Conservation (phyloP, 2,329 filamentous ascomycete species). For the Fusarium buxicola region DNA sequence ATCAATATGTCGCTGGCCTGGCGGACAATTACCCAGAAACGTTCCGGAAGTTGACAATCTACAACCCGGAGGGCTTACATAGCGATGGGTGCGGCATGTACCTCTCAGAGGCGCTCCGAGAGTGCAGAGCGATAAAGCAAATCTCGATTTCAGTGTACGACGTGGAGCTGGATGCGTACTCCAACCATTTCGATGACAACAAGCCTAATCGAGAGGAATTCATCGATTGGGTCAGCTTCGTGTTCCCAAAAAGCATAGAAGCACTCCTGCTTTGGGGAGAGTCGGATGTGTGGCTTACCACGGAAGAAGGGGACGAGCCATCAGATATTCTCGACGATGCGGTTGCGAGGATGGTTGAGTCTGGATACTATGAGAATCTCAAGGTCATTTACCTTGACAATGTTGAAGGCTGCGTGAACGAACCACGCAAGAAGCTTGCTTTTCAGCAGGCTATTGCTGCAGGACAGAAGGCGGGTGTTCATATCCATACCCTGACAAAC, state of each 20-base stretch:
- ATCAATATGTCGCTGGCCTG: neutral
- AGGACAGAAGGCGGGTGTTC: slow-evolving; percentile 14
- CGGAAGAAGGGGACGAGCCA: neutral
- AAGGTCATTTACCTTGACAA: slow-evolving; percentile 26
- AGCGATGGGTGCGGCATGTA: neutral
- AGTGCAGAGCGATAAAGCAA: neutral
- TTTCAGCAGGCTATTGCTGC: slow-evolving; percentile 18
- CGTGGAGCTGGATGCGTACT: neutral
- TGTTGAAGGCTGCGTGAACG: slow-evolving; percentile 1
- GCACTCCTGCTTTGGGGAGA: slow-evolving; percentile 18
- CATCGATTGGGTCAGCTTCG: neutral
- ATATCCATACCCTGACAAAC: slow-evolving; percentile 28
- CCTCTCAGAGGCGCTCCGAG: neutral
- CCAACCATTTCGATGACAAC: fast-evolving
- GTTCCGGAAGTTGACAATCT: slow-evolving; percentile 16
- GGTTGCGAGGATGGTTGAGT: slow-evolving; percentile 16
- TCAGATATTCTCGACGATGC: slow-evolving; percentile 6
- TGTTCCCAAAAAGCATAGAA: slow-evolving; percentile 12
- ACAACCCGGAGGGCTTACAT: slow-evolving; percentile 1
- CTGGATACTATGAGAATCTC: neutral
- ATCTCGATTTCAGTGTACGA: slow-evolving; percentile 1
- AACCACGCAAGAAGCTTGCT: neutral
- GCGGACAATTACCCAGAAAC: neutral
- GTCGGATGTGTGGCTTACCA: fast-evolving
- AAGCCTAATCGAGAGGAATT: neutral